phyloP scores from a whole-genome alignment of 169 alveolate species.

The Plasmodium billcollinsi region DNA sequence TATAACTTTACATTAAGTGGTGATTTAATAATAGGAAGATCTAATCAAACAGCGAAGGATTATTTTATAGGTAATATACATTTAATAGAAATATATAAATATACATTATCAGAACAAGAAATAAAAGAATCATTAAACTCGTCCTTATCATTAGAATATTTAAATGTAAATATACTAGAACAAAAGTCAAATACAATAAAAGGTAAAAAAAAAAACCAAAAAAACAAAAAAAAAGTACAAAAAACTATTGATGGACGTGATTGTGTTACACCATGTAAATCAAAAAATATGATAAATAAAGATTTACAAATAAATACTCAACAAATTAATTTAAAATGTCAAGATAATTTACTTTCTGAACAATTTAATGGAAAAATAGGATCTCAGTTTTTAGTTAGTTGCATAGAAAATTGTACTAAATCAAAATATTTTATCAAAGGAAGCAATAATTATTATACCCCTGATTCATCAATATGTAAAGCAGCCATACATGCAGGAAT shows the following conservation, averaged over 20 bases:
- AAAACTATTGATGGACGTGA: conserved; percentile 74
- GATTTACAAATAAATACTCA: conserved; percentile 60
- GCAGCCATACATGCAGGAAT: conserved; percentile 92
- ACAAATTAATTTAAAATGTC: conserved; percentile 36
- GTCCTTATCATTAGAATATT: conserved; percentile 32
- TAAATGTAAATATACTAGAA: background rate
- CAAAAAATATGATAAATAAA: conserved; percentile 56
- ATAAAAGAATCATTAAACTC: conserved; percentile 49
- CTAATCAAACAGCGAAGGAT: conserved; percentile 77
- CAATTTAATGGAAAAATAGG: conserved; percentile 85
- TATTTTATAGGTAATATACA: conserved; percentile 82
- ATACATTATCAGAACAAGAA: conserved; percentile 82
- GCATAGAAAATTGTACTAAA: conserved; percentile 81
- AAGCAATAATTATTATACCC: conserved; percentile 85
- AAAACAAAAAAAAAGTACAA: conserved; percentile 5
- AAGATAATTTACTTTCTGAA: conserved; percentile 49
- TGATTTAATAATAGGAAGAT: conserved; percentile 79
- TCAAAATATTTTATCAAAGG: conserved; percentile 81
- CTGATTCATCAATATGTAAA: conserved; percentile 92
- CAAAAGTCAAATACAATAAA: background rate
- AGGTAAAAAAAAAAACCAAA: background rate
- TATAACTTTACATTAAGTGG: conserved; percentile 72
- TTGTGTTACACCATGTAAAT: conserved; percentile 54
- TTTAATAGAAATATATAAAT: conserved; percentile 77
- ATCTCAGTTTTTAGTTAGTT: conserved; percentile 80